These are phyloP conservation scores for Fusarium falciforme DNA, from an alignment of 2,329 filamentous ascomycete genomes.

Conservation along the genomic window DNA sequence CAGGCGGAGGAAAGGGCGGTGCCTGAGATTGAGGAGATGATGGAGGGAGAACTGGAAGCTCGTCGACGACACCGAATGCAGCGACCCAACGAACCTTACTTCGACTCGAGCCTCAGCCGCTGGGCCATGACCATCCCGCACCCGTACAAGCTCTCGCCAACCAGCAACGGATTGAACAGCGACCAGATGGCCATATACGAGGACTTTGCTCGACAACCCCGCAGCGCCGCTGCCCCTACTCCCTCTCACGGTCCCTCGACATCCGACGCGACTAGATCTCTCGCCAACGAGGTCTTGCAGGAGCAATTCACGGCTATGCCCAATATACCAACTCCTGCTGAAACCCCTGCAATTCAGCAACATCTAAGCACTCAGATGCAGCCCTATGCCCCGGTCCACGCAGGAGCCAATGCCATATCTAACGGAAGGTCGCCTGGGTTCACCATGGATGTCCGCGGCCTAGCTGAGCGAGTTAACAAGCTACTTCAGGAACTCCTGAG, in stretches of 20 bases:
- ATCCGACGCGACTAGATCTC: constrained; percentile 70
- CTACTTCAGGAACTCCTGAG: constrained; percentile 68
- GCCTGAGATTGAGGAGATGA: constrained; percentile 93
- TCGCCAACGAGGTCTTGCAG: constrained; percentile 73
- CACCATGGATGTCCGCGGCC: constrained; percentile 63
- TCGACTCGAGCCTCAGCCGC: constrained; percentile 82
- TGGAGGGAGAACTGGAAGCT: constrained; percentile 82
- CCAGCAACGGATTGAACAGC: constrained; percentile 77
- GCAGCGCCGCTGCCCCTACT: constrained; percentile 67
- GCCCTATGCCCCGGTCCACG: constrained; percentile 66
- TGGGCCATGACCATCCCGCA: constrained; percentile 96
- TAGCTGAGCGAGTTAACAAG: constrained; percentile 68
- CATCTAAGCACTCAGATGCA: constrained; percentile 63
- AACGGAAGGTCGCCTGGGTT: constrained; percentile 63
- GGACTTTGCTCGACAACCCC: constrained; percentile 90
- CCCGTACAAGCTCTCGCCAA: constrained; percentile 87
- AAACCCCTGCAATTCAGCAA: constrained; percentile 68
- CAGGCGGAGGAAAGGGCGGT: constrained; percentile 94
- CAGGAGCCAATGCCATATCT: constrained; percentile 50
- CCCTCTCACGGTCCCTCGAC: constrained; percentile 66
- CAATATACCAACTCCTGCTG: constrained; percentile 68
- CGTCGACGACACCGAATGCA: constrained; percentile 80
- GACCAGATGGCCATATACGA: constrained; percentile 97
- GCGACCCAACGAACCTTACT: constrained; percentile 85
- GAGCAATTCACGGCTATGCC: constrained; percentile 70